Conservation (phyloP, 2,329 filamentous ascomycete species). For the Aspergillus aculeatinus region DNA sequence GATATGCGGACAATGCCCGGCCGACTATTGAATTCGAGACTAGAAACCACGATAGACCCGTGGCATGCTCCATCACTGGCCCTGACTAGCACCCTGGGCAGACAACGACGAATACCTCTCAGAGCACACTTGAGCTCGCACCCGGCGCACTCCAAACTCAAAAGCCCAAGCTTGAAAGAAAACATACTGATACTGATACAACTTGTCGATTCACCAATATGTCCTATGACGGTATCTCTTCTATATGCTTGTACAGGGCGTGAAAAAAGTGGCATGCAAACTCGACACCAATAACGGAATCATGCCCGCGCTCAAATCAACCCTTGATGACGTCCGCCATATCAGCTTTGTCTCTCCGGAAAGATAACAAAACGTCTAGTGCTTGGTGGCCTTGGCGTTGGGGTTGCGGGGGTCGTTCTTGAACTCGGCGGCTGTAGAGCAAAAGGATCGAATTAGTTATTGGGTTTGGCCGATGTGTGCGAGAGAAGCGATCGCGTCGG, state of each 20-base stretch:
- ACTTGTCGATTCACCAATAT: conserved; percentile 40
- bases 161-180: neutral
- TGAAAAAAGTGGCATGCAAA: conserved; percentile 26
- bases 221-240: conserved; percentile 31
- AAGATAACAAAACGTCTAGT: conserved; percentile 29
- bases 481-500: too few species aligned
- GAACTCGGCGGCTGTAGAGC: conserved; percentile 74
- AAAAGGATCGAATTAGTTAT: conserved; percentile 21
- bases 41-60: too few species aligned
- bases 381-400: conserved; percentile 40
- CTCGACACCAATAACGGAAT: conserved; percentile 23
- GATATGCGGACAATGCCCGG: too few species aligned
- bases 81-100: too few species aligned
- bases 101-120: neutral
- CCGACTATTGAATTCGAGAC: too few species aligned
- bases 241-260: conserved; percentile 43
- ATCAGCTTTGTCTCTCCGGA: conserved; percentile 18
- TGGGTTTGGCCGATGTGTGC: too few species aligned
- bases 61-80: too few species aligned
- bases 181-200: conserved; percentile 34
- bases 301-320: conserved; percentile 19
- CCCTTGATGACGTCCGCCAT: conserved; percentile 14
- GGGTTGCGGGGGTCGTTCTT: conserved; percentile 93
- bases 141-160: neutral
- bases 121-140: neutral